Percentiles rank a stretch among this genome's conserved stretches.
phyloP scores from a whole-genome alignment of 2,329 filamentous ascomycete species.

The Parascedosporium putredinis region DNA sequence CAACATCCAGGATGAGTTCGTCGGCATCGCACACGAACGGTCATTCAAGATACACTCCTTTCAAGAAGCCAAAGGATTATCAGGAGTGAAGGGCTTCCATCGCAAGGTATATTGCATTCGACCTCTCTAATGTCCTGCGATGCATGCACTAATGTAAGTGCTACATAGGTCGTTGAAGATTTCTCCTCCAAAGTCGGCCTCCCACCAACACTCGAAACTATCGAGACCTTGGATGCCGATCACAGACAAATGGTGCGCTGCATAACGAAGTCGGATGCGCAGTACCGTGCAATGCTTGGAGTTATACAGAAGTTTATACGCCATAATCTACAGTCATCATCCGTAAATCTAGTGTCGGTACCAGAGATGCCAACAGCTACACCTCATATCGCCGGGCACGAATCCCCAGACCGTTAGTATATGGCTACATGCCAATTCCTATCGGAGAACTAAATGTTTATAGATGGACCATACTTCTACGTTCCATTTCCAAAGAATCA shows the following conservation, averaged over 20 bases:
- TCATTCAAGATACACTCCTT: conserved; percentile 28
- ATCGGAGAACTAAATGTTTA: no score
- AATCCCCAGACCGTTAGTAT: no score
- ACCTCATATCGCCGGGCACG: no score
- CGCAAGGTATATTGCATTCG: neutral
- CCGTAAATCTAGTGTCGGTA: no score
- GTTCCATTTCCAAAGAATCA: no score
- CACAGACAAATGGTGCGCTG: conserved; percentile 28
- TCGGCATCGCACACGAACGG: conserved; percentile 14
- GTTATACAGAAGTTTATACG: neutral
- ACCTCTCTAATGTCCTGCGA: conserved; percentile 8
- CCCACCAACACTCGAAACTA: conserved; percentile 20
- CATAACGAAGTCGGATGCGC: conserved; percentile 17
- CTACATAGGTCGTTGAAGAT: conserved; percentile 15
- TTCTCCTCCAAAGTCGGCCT: conserved; percentile 29
- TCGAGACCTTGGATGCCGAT: conserved; percentile 28
- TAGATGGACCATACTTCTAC: no score
- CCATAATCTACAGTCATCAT: no score
- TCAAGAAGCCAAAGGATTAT: conserved; percentile 19
- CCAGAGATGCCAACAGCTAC: no score
- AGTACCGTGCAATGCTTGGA: conserved; percentile 15
- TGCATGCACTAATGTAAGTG: conserved; percentile 23
- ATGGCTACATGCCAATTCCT: no score
- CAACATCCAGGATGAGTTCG: conserved; percentile 26
- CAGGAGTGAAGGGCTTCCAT: neutral